These are phyloP conservation scores for Xerocomus brunneocitrinus DNA, from an alignment of 768 basidiomycete species.

Conservation along the genomic window DNA sequence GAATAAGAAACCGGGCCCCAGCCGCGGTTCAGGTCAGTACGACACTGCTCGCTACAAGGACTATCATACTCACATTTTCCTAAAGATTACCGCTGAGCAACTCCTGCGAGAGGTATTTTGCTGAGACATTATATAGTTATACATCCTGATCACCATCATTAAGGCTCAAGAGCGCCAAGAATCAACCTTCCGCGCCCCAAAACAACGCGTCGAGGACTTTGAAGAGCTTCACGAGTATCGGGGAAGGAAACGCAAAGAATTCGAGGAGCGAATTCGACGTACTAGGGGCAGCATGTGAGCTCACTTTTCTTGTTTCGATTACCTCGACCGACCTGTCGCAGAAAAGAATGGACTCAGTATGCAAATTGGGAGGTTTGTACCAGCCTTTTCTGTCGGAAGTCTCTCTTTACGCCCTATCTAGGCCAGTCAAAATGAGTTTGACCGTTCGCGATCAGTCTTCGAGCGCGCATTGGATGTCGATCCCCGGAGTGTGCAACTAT, in stretches of 20 bases:
- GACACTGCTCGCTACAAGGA: background rate
- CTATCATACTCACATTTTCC: conserved; percentile 13
- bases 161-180: conserved; percentile 98
- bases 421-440: conserved; percentile 95
- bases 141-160: conserved; percentile 1
- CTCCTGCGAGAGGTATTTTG: conserved; percentile 80
- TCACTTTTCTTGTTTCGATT: background rate
- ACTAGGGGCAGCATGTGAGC: conserved; percentile 77
- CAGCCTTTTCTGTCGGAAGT: background rate
- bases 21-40: conserved; percentile 80
- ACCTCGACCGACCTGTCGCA: conserved; percentile 24
- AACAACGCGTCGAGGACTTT: conserved; percentile 93
- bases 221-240: conserved; percentile 89
- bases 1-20: conserved; percentile 94
- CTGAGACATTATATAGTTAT: background rate
- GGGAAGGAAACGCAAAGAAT: conserved; percentile 88
- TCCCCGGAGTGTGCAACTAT: conserved; percentile 81
- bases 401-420: conserved; percentile 27
- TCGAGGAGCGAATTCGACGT: conserved; percentile 81
- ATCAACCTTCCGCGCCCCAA: conserved; percentile 83
- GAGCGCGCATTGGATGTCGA: conserved; percentile 98
- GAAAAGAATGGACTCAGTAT: conserved; percentile 85
- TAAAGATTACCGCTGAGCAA: conserved; percentile 96
- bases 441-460: conserved; percentile 90
- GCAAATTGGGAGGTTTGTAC: conserved; percentile 75